Conservation (phyloP, 495 filamentous ascomycete species). For the Penicillium turbatum region DNA sequence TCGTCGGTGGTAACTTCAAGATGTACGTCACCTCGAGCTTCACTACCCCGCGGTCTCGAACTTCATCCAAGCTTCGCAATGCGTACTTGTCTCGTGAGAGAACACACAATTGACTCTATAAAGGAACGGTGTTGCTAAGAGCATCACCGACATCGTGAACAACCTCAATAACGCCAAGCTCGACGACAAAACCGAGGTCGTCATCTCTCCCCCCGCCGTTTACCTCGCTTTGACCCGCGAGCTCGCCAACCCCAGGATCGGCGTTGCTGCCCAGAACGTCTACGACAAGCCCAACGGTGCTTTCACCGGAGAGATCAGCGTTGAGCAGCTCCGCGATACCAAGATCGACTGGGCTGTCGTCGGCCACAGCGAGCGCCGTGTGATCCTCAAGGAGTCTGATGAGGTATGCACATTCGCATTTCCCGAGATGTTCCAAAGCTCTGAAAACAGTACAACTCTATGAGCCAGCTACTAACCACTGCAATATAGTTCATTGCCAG, state of each 20-base stretch:
- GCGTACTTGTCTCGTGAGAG: neutral
- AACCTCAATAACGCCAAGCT: conserved; percentile 75
- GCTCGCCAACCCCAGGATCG: conserved; percentile 62
- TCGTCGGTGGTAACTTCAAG: conserved; percentile 99
- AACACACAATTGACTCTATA: conserved; percentile 13
- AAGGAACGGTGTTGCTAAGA: conserved; percentile 88
- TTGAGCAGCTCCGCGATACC: conserved; percentile 81
- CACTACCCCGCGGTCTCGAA: conserved; percentile 17
- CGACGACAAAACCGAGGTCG: conserved; percentile 62
- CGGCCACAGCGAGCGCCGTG: conserved; percentile 90
- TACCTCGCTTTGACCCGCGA: conserved; percentile 84
- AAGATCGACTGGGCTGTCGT: conserved; percentile 84
- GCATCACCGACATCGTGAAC: conserved; percentile 81
- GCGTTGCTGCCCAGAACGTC: conserved; percentile 91
- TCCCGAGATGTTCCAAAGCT: neutral
- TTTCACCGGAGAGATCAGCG: conserved; percentile 94
- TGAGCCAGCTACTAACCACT: neutral
- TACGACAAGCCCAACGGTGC: conserved; percentile 95
- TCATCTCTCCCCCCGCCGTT: conserved; percentile 84
- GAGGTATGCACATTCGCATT: conserved; percentile 38
- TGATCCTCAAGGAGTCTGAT: conserved; percentile 80
- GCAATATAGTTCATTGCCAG: conserved; percentile 64
- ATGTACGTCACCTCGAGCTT: conserved; percentile 55
- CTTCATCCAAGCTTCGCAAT: conserved; percentile 16
- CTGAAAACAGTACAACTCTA: neutral